Base-by-base conservation (phyloP, 2,329 filamentous ascomycete species). In the Ampelomyces quisqualis region DNA sequence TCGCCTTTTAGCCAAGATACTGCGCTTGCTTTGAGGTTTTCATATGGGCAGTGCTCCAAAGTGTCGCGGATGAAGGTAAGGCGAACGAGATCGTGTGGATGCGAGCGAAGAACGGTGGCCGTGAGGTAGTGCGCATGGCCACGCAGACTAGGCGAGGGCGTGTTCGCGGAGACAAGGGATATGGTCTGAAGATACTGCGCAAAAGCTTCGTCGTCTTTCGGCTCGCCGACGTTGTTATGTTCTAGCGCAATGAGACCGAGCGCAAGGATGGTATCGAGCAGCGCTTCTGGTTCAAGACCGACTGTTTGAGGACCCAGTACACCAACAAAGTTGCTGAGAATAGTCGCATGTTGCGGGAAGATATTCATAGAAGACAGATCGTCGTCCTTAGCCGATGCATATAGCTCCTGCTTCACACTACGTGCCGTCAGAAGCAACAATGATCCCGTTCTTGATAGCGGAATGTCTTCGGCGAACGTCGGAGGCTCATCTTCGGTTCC, bases 1-100 rank as follows among this genome's bases (percentile, higher is more conserved):
- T 82, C 80, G 27, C 78, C 71, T 55, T 81, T 82, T 22, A 82
- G 66, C 80, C 80, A 83, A 22, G 75, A 73, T 4, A 83, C 74
- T 2, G 79, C 79, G 28, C 74, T 75, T 23, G 78, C 77, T 52
- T 78, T 79, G 24, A 79, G 71, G 11, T 77, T 77, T 31, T 75
- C 72, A 43, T 78, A 74, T 0, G 71, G 70, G 13, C 76, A 76
- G 34, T 80, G 70, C 47, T 79, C 75, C 3, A 82, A 66, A 2
- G 78, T 77, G 30, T 76, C 74, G 4, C 73, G 70, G 38, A 81
- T 78, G 49, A 81, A 73, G 3, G 74, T 75, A 21, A 79, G 69
- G 3, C 78, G 73, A 1, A 73, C 71, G 5, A 71, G 55, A 19
- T 76, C 70, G 7, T 76, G 75, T 3, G 78, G 75, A 39, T 81